A percentile compares a stretch with the other conserved stretches of the same genome.
phyloP scores from a whole-genome alignment of 345 rosid genomes.

The Rhodamnia rubescens region DNA sequence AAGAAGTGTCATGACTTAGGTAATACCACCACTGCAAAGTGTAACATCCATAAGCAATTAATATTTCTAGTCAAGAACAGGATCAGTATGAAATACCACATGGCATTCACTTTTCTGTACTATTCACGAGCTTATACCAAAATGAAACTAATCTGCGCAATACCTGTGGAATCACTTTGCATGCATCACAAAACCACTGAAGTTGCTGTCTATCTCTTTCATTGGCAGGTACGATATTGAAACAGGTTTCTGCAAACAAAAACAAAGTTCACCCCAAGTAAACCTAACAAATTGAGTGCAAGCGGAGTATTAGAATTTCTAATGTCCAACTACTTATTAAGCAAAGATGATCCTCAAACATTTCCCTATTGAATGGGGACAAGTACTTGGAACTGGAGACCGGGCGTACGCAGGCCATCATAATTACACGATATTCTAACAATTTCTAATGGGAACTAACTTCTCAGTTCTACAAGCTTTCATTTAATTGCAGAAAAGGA shows the following conservation, averaged over 20 bases:
- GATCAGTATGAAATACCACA: background rate
- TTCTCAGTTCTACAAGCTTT: background rate
- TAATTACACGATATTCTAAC: background rate
- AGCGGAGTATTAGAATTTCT: background rate
- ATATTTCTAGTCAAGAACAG: background rate
- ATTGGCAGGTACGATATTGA: constrained; percentile 59
- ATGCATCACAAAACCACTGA: constrained; percentile 79
- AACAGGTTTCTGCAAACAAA: constrained; percentile 52
- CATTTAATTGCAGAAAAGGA: background rate
- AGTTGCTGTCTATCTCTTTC: constrained; percentile 75
- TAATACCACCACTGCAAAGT: background rate
- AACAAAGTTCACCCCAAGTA: background rate
- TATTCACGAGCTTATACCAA: background rate
- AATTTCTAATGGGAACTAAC: background rate
- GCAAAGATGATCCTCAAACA: background rate
- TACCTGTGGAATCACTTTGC: constrained; percentile 97
- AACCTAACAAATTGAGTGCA: background rate
- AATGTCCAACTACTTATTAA: background rate
- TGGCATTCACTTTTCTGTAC: background rate
- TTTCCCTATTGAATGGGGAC: background rate
- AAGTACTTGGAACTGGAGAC: background rate
- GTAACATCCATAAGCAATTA: background rate
- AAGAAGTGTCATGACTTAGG: background rate
- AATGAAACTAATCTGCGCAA: background rate
- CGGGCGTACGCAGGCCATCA: background rate